These are phyloP conservation scores for Omphalotus olearius DNA, from an alignment of 1,284 basidiomycete genomes.

Conservation along the genomic window DNA sequence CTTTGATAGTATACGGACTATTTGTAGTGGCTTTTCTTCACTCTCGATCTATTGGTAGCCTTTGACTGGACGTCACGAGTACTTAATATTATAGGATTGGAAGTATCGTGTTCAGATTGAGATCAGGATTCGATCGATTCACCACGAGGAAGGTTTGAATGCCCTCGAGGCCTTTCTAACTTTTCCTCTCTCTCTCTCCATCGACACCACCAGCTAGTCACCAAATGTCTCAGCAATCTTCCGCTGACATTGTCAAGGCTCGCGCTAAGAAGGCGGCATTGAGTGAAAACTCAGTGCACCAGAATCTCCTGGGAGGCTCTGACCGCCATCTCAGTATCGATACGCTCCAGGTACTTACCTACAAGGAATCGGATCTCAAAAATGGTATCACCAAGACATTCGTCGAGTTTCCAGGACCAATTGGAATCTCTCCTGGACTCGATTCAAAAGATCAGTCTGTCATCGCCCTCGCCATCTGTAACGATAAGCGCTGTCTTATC, in stretches of 20 bases:
- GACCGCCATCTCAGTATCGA: not conserved
- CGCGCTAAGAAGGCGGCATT: not conserved
- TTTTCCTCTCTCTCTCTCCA: no score
- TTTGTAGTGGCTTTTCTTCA: no score
- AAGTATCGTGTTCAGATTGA: no score
- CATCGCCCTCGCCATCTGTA: not conserved
- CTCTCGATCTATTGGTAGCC: no score
- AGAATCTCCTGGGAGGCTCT: not conserved
- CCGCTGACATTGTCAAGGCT: not conserved
- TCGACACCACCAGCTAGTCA: no score
- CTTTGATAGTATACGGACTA: no score
- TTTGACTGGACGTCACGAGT: no score
- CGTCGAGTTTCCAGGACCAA: not conserved
- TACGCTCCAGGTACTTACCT: not conserved
- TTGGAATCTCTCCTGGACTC: conserved; percentile 5
- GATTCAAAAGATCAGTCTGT: conserved; percentile 7
- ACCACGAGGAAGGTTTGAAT: no score
- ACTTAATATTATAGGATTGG: no score
- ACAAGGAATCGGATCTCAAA: conserved; percentile 1
- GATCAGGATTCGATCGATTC: no score
- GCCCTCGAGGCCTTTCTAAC: no score
- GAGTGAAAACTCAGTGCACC: not conserved
- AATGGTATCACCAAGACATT: not conserved
- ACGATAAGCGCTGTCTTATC: not conserved
- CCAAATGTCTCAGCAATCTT: not conserved